Evolutionary conservation across 2,329 filamentous ascomycete species (phyloP).

Genomic region (Aspergillus vadensis): DNA sequence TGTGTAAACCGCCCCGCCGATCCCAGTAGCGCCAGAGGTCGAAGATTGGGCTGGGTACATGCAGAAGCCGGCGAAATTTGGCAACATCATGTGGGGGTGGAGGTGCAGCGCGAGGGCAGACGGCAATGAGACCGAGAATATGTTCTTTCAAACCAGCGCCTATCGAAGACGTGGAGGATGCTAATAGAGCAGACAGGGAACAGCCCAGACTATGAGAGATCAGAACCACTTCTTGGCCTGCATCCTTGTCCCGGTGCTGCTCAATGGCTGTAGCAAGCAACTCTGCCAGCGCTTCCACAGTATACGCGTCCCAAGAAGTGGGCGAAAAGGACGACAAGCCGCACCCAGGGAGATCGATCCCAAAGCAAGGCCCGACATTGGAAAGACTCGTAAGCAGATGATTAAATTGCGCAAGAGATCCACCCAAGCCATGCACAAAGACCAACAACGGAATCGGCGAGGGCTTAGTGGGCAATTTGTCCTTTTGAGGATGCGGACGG

Average conservation of each 20-base stretch:
- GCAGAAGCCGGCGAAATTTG: constrained; percentile 60
- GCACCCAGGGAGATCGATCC: constrained; percentile 88
- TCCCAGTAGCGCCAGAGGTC: constrained; percentile 78
- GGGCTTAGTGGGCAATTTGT: constrained; percentile 73
- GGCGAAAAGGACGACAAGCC: constrained; percentile 76
- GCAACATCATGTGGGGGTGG: constrained; percentile 56
- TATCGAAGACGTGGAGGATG: constrained; percentile 60
- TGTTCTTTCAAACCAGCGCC: constrained; percentile 59
- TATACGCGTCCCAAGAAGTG: constrained; percentile 75
- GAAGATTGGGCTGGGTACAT: constrained; percentile 69
- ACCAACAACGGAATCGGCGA: constrained; percentile 80
- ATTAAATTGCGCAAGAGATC: constrained; percentile 84
- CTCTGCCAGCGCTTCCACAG: constrained; percentile 71
- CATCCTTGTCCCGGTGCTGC: constrained; percentile 66
- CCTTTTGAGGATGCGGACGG: constrained; percentile 76
- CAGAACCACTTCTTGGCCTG: constrained; percentile 71
- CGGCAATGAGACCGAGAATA: constrained; percentile 74
- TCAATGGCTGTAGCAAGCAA: constrained; percentile 75
- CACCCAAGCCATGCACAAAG: constrained; percentile 91
- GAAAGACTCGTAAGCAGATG: constrained; percentile 77
- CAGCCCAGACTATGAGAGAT: constrained; percentile 92
- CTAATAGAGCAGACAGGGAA: constrained; percentile 71
- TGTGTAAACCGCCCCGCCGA: constrained; percentile 73
- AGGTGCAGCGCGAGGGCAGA: constrained; percentile 75
- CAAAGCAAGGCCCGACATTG: constrained; percentile 80